Percentiles rank a stretch among this genome's conserved stretches.
phyloP scores from a whole-genome alignment of 1,284 basidiomycete genomes.

The Moniliella sp. region DNA sequence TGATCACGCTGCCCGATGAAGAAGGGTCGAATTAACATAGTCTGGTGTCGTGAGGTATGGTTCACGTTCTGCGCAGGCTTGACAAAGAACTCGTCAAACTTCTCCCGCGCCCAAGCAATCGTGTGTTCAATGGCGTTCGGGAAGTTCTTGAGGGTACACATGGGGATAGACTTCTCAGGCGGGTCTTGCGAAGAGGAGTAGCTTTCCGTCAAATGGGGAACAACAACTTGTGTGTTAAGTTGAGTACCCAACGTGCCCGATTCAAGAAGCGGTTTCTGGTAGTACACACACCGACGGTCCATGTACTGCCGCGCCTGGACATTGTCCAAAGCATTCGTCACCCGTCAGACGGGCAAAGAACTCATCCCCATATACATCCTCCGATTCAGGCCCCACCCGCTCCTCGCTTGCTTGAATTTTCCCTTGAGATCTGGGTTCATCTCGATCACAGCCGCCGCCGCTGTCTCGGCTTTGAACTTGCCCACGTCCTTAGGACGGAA shows the following conservation, averaged over 20 bases:
- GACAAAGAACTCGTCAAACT: slow-evolving; percentile 79
- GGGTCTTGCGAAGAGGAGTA: slow-evolving; percentile 97
- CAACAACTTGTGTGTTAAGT: slow-evolving; percentile 87
- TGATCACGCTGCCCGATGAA: slow-evolving; percentile 7
- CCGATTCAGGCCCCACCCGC: slow-evolving; percentile 68
- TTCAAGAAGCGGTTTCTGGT: slow-evolving; percentile 82
- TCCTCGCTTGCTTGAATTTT: slow-evolving; percentile 80
- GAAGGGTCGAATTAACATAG: slow-evolving; percentile 74
- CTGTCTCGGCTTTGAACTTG: slow-evolving; percentile 90
- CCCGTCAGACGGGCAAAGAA: slow-evolving; percentile 76
- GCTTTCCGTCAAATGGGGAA: slow-evolving; percentile 87
- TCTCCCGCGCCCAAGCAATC: slow-evolving; percentile 74
- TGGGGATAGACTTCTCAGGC: slow-evolving; percentile 89
- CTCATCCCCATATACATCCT: slow-evolving; percentile 74
- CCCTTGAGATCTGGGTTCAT: slow-evolving; percentile 87
- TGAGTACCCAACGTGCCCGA: slow-evolving; percentile 96
- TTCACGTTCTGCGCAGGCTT: slow-evolving; percentile 87
- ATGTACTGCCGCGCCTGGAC: slow-evolving; percentile 88
- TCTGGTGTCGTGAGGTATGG: slow-evolving; percentile 90
- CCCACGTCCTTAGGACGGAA: slow-evolving; percentile 92
- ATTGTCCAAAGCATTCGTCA: slow-evolving; percentile 99
- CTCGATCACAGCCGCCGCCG: slow-evolving; percentile 68
- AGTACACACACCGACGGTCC: slow-evolving; percentile 98
- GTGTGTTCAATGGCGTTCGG: slow-evolving; percentile 98
- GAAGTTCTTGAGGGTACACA: slow-evolving; percentile 98